Conservation (phyloP, 2,329 filamentous ascomycete species). For the Exophiala viscosa region DNA sequence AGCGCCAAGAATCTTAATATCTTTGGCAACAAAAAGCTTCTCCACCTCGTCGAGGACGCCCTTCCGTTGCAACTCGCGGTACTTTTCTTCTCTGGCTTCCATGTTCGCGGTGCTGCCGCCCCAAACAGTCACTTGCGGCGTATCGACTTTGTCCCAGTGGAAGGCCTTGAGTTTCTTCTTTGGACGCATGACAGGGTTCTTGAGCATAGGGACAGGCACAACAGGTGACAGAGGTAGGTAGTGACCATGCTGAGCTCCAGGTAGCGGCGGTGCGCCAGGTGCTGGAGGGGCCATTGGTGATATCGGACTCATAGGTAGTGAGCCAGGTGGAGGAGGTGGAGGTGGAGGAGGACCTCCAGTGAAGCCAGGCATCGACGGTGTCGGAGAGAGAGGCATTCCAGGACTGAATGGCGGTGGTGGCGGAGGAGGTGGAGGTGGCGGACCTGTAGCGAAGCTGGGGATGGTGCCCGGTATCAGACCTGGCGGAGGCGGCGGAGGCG, state of each 20-base stretch:
- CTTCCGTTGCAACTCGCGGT: slow-evolving; percentile 85
- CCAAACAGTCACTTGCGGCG: slow-evolving; percentile 89
- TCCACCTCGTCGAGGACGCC: slow-evolving; percentile 97
- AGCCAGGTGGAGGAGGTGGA: slow-evolving; percentile 45
- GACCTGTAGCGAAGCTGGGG: slow-evolving; percentile 41
- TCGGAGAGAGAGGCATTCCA: slow-evolving; percentile 44
- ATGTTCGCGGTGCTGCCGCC: slow-evolving; percentile 83
- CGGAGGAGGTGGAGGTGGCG: slow-evolving; percentile 50
- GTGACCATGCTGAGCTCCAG: slow-evolving; percentile 59
- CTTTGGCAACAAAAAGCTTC: slow-evolving; percentile 94
- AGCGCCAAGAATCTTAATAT: slow-evolving; percentile 81
- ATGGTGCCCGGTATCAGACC: slow-evolving; percentile 26
- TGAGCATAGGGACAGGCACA: slow-evolving; percentile 57
- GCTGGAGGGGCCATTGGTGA: slow-evolving; percentile 56
- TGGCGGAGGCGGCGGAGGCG: slow-evolving; percentile 34
- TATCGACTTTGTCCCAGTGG: slow-evolving; percentile 98
- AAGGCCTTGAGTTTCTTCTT: slow-evolving; percentile 99
- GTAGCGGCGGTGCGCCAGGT: slow-evolving; percentile 63
- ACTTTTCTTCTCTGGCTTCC: slow-evolving; percentile 90
- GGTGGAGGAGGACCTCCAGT: slow-evolving; percentile 38
- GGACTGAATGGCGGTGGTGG: slow-evolving; percentile 44
- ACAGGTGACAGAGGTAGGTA: slow-evolving; percentile 66
- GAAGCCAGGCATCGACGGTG: slow-evolving; percentile 43
- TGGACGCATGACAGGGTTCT: slow-evolving; percentile 75
- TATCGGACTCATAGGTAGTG: slow-evolving; percentile 30